A percentile compares a stretch with the other conserved stretches of the same genome.
Conservation (phyloP, 2,329 filamentous ascomycete genomes). For the Basipetospora chlamydospora region DNA sequence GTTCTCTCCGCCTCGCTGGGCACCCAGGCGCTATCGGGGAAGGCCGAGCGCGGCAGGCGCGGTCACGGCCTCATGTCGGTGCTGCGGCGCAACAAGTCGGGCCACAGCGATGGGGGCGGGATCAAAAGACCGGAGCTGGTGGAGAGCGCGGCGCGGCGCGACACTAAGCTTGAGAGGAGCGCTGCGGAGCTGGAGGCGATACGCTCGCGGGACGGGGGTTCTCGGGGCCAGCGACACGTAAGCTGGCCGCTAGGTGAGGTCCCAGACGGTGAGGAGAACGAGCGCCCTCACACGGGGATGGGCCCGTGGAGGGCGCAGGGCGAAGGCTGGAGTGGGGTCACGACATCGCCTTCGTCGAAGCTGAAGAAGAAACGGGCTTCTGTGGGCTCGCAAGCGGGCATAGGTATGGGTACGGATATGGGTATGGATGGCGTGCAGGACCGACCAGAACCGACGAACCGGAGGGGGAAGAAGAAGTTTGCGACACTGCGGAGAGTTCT, state of each 20-base stretch:
- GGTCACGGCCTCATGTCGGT: constrained; percentile 34
- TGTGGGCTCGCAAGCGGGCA: too few species aligned
- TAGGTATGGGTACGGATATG: too few species aligned
- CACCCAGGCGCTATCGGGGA: too few species aligned
- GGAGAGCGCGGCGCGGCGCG: constrained; percentile 46
- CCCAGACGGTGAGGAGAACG: constrained; percentile 1
- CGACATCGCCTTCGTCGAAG: too few species aligned
- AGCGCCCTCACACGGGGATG: neutral
- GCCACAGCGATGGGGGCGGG: constrained; percentile 33
- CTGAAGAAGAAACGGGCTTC: neutral
- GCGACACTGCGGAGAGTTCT: constrained; percentile 51
- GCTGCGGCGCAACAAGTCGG: constrained; percentile 45
- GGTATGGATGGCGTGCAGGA: too few species aligned
- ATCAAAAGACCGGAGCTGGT: constrained; percentile 35
- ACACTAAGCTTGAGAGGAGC: constrained; percentile 47
- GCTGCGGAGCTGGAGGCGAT: constrained; percentile 35
- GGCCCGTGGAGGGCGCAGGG: neutral
- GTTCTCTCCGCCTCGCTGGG: constrained; percentile 16
- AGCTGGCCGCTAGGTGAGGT: neutral
- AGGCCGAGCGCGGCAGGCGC: neutral
- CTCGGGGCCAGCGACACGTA: neutral
- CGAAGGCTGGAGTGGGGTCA: too few species aligned
- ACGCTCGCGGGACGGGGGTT: constrained; percentile 13
- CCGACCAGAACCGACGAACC: constrained; percentile 12
- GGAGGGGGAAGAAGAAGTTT: constrained; percentile 50